Evolutionary conservation across 2,329 filamentous ascomycete genomes (phyloP).

Genomic region (Pseudocercospora musae): DNA sequence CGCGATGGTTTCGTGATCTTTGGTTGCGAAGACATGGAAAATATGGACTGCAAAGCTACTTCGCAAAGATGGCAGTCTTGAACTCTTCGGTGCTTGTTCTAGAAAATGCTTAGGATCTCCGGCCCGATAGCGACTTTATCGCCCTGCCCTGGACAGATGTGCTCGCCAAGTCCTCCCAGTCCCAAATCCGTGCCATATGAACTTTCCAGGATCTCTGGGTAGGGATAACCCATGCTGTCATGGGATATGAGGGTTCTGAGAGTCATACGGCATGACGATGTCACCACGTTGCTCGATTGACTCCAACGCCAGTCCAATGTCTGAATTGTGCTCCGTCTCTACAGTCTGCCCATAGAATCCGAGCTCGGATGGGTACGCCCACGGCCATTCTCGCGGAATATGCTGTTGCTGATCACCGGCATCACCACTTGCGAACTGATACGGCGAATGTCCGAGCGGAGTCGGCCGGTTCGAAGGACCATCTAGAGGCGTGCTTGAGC

Average conservation of each 20-base stretch:
- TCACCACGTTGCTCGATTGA: constrained; percentile 16
- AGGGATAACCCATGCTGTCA: constrained; percentile 13
- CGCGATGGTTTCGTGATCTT: constrained; percentile 18
- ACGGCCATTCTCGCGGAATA: constrained; percentile 4
- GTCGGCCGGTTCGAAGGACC: constrained; percentile 4
- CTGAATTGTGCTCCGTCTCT: constrained; percentile 8
- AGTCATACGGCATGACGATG: constrained; percentile 15
- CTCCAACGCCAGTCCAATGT: constrained; percentile 10
- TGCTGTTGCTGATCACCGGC: neutral
- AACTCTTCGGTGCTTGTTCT: constrained; percentile 12
- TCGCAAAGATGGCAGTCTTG: constrained; percentile 2
- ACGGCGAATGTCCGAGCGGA: constrained; percentile 3
- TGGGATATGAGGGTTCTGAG: constrained; percentile 2
- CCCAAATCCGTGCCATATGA: constrained; percentile 7
- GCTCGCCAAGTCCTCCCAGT: neutral
- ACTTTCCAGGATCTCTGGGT: constrained; percentile 14
- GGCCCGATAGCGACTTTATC: constrained; percentile 17
- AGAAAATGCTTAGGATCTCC: constrained; percentile 14
- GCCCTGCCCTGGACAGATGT: neutral
- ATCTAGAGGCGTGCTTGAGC: constrained; percentile 5
- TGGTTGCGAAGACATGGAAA: constrained; percentile 13
- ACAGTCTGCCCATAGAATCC: constrained; percentile 2
- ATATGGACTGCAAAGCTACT: neutral
- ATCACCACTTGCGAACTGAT: neutral
- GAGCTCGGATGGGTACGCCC: neutral